These are phyloP conservation scores for Malassezia vespertilionis DNA, from an alignment of 1,284 basidiomycete genomes.

Conservation along the genomic window DNA sequence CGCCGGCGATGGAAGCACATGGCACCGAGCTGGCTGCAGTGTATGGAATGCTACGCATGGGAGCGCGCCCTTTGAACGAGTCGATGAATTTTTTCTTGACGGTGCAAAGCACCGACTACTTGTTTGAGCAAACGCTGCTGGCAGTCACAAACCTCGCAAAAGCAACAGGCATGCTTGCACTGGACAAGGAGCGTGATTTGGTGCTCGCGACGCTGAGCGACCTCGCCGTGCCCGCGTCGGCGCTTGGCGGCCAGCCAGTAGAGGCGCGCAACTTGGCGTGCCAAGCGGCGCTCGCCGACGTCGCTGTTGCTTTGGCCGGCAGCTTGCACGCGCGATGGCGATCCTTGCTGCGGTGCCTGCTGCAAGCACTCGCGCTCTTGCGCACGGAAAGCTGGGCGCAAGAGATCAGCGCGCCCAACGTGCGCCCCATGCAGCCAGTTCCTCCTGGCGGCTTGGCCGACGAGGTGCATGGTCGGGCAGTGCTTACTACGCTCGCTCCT, in stretches of 20 bases:
- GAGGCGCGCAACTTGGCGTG: constrained; percentile 83
- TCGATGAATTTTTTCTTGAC: constrained; percentile 76
- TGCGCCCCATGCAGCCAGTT: neutral
- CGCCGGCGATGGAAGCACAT: neutral
- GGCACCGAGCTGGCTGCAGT: constrained; percentile 53
- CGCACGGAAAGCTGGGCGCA: neutral
- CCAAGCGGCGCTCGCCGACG: constrained; percentile 67
- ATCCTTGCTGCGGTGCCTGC: constrained; percentile 60
- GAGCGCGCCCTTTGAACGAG: constrained; percentile 80
- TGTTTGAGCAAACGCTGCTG: constrained; percentile 71
- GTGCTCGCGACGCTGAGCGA: constrained; percentile 60
- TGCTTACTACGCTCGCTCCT: neutral
- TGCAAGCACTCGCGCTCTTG: constrained; percentile 23
- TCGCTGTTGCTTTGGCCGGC: constrained; percentile 69
- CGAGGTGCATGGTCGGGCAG: neutral
- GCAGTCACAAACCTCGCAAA: constrained; percentile 74
- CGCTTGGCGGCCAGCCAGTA: constrained; percentile 50
- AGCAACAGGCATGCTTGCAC: constrained; percentile 73
- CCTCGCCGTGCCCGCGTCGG: constrained; percentile 7
- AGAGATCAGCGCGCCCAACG: neutral
- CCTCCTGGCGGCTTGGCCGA: neutral
- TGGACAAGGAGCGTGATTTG: constrained; percentile 78
- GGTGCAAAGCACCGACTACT: constrained; percentile 74
- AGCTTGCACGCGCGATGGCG: constrained; percentile 82
- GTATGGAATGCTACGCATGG: constrained; percentile 66